Evolutionary conservation across 2,329 filamentous ascomycete species (phyloP), one percentile per base, ranked within the genome.

Genomic region (Fusarium sp.): DNA sequence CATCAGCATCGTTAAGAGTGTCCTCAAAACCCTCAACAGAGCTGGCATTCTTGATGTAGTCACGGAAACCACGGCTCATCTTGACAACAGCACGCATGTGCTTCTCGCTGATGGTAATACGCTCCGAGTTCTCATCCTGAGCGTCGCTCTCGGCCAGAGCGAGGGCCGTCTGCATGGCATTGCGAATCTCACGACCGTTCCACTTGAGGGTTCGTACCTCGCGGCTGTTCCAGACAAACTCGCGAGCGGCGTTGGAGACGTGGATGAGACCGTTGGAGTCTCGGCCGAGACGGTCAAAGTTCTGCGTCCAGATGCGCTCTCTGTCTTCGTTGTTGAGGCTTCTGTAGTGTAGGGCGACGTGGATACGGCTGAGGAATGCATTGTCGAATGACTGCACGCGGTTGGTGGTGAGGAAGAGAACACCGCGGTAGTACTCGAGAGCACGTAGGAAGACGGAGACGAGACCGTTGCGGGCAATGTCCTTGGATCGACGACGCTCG

Each of bases 371-470:
- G 36, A 82, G 81, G 68, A 85, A 82, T n/a, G 83, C 83, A 8
- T 75, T 74, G 68, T 85, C 84, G 58, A 85, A 83, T 31, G 78
- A 77, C 55, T 79, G 79, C 29, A 85, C 83, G 16, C 83, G 79
- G 76, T 85, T 85, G 49, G 83, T 85, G 16, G 83, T 85, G 61
- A 85, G 77, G 77, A 85, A 83, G 36, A 85, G 78, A 31, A 84
- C 80, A 53, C 84, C 83, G 4, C 79, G 78, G 75, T 84, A 85
- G 74, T 85, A 85, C 75, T 85, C 83, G 58, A 85, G 79, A 0
- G 81, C 82, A n/a, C 83, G 81, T 23, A 85, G 75, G 75, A 85
- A 85, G 60, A 84, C 77, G 14, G 81, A 83, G 25, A 85, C 83
- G 10, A 85, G 77, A 0, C 81, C 81, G 73, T 85, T 85, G 62